Base-by-base conservation (phyloP, 2,329 filamentous ascomycete genomes). In the Camptophora hylomeconis region DNA sequence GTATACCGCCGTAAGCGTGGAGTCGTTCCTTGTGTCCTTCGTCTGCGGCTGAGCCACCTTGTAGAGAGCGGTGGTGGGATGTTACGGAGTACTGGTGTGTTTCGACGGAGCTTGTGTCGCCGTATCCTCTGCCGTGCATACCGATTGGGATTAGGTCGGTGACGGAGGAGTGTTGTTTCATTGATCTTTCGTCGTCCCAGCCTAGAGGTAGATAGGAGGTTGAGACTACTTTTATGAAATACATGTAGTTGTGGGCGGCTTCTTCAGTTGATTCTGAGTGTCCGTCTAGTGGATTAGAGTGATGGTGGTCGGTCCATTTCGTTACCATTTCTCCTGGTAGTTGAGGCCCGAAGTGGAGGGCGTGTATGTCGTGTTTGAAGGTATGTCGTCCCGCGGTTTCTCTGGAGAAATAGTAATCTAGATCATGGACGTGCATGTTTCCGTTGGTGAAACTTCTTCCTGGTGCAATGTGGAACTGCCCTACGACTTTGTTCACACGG, bases 41-140 rank as follows among this genome's bases (percentile, higher is more conserved):
- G 7, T 79, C 72, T 7, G 76, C 68, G 49, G 92, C 92, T 40
- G 79, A 75, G 5, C 89, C 89, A 29, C 89, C 89, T 13, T 65
- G 58, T 35, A 98, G 60, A 45, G 80, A 92, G 43, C 89, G 72
- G 67, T 89, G 89, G 60, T 98, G 89, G 54, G 82, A 92, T 1
- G 92, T 98, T 10, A 94, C 92, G 1, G 82, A 92, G 63, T 95
- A 98, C 61, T 98, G 89, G 53, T 98, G 87, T 5, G 89, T 94
- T 61, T 98, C 89, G 42, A 98, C 72, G 53, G 82, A 92, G 40
- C 84, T 86, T 39, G 78, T 69, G 17, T 63, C 54, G 21, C 67
- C 63, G 27, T 71, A 65, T 19, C 74, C 76, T 28, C 72, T 64
- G 22, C 81, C 80, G 32, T 80, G 72, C 15, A 61, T 59, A 46